These are phyloP conservation scores for Exutisphaerella laricina DNA, from an alignment of 2,329 filamentous ascomycete genomes.

Conservation along the genomic window DNA sequence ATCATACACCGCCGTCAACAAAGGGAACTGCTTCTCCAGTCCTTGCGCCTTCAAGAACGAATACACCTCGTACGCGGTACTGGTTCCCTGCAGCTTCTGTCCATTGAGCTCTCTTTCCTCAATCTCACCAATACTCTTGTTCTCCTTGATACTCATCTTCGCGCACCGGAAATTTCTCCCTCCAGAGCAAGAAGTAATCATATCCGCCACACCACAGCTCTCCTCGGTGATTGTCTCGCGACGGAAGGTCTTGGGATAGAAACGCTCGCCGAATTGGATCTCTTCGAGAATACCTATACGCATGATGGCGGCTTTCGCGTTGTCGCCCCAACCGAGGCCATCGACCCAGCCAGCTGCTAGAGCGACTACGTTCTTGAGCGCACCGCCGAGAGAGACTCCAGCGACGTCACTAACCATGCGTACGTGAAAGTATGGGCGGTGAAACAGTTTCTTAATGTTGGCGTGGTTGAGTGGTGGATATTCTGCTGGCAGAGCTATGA, in stretches of 20 bases:
- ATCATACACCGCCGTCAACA: conserved; percentile 83
- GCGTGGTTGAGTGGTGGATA: conserved; percentile 83
- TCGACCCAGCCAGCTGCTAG: conserved; percentile 92
- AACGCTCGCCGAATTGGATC: conserved; percentile 90
- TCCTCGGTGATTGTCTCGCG: conserved; percentile 93
- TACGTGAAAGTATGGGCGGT: conserved; percentile 96
- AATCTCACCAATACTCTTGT: conserved; percentile 75
- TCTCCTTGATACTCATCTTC: conserved; percentile 75
- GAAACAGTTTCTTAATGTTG: conserved; percentile 80
- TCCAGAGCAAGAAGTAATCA: conserved; percentile 89
- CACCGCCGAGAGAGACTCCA: conserved; percentile 88
- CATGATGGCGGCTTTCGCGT: conserved; percentile 98
- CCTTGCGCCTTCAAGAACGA: conserved; percentile 75
- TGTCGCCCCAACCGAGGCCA: conserved; percentile 94
- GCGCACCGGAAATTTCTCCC: conserved; percentile 94
- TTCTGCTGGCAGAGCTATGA: conserved; percentile 62
- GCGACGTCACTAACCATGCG: conserved; percentile 93
- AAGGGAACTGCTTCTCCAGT: conserved; percentile 75
- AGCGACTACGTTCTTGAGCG: conserved; percentile 94
- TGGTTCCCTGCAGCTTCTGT: conserved; percentile 92
- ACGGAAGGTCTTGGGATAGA: conserved; percentile 78
- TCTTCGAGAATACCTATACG: conserved; percentile 92
- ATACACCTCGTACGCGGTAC: conserved; percentile 87
- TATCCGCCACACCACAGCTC: conserved; percentile 86
- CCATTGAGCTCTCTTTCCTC: conserved; percentile 88